Evolutionary conservation across 306 rosid genomes (phyloP), one percentile per base, ranked within the genome.

Genomic region (Macrotyloma uniflorum): DNA sequence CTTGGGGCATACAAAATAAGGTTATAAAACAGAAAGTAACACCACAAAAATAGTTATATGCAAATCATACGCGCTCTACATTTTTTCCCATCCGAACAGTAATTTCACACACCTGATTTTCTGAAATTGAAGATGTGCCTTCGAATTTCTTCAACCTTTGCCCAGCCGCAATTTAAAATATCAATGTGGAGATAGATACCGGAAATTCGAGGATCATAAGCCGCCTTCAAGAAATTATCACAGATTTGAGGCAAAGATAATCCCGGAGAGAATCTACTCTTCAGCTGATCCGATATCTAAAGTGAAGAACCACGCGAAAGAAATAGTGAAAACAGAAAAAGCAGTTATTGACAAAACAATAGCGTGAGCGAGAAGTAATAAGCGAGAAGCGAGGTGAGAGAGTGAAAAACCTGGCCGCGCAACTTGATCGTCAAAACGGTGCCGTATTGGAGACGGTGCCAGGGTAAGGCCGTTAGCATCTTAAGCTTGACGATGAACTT

Each of bases 131-230:
- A 79, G 13, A 93, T 70, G 54, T 95, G 97, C 82, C 98, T 92
- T 80, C 97, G 97, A 78, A 95, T 91, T 90, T 92, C 98, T 66
- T 93, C 97, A 47, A 95, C 83, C 82, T 95, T 95, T 45, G 93
- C 98, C 99, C 98, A 95, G 9, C 99, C 99, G n/a, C 99, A 95
- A 55, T 76, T 89, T 70, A 95, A 87, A 16, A 65, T 68, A 49
- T 91, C 99, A 69, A 93, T 90, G 53, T 90, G 98, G 15, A 95
- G 88, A 82, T 89, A 95, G 55, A 93, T 81, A 16, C 90, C 99
- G 26, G 97, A 67, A 79, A 95, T 80, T 8, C 97, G 96, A 50
- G 99, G 98, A 88, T 95, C 99, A 80, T 91, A 82, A 0, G 98
- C 91, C 22, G 99, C 99, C 82, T 95, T 95, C 58, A 91, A 28